Evolutionary conservation across 129 eudicot genomes (phyloP).

Genomic region (Gnaphalium uliginosum): DNA sequence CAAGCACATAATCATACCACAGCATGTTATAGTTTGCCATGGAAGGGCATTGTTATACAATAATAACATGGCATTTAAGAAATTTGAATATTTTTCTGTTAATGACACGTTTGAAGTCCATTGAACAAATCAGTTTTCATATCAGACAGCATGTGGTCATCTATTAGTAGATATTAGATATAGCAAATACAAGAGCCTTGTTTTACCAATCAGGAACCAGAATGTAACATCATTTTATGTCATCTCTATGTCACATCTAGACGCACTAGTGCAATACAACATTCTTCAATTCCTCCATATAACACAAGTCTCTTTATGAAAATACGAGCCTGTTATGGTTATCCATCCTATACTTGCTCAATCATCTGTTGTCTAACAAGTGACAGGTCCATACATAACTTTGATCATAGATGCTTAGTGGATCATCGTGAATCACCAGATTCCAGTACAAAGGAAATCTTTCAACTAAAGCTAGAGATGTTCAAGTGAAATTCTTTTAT

Average conservation of each 20-base stretch:
- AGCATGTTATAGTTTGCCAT: neutral
- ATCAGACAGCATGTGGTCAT: neutral
- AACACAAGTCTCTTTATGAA: neutral
- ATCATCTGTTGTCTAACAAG: neutral
- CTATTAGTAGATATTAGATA: neutral
- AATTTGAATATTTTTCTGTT: neutral
- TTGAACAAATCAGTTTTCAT: constrained; percentile 4
- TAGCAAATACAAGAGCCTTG: constrained; percentile 7
- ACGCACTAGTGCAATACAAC: neutral
- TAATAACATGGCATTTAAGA: neutral
- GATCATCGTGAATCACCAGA: neutral
- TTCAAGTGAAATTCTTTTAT: neutral
- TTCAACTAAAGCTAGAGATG: neutral
- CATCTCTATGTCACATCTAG: neutral
- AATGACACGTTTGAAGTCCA: neutral
- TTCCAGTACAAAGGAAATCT: neutral
- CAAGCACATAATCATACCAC: constrained; percentile 3
- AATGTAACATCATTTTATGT: neutral
- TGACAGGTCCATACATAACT: neutral
- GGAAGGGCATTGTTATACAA: neutral
- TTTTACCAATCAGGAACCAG: constrained; percentile 3
- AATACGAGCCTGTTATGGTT: neutral
- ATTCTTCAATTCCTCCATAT: constrained; percentile 14
- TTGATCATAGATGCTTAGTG: neutral
- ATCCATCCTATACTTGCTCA: constrained; percentile 2